Base-by-base conservation (phyloP, 257 asterid genomes). In the Solanum virginianum region DNA sequence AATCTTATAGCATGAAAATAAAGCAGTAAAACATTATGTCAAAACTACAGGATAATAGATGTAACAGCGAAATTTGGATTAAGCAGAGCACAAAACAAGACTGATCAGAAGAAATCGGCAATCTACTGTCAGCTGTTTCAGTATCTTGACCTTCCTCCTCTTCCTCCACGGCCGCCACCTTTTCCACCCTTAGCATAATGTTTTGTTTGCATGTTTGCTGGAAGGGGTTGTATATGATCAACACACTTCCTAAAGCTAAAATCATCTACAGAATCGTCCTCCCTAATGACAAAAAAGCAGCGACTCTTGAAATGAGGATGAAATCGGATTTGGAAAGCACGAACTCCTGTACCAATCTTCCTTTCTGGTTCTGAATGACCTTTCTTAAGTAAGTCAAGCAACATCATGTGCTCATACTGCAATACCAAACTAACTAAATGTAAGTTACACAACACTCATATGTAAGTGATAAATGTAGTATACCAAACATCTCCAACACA, bases 181-280 rank as follows among this genome's bases (percentile, higher is more conserved):
- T 92, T 90, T 3, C 92, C 90, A 3, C 94, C 92, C 81, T 92
- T 94, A 59, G 86, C 98, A 82, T 93, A 92, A 0, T 90, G 89
- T 85, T 92, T 93, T 86, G 89, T 60, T 83, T 92, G 98, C 97
- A 96, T 94, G 92, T 88, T 91, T 26, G 90, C 97, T 0, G 99
- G 99, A 88, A 96, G 86, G 51, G 99, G 98, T 66, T 86, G 90
- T 6, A 96, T 93, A 80, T 87, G 95, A 85, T 96, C 89, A 15
- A 96, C 98, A 75, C 99, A 96, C 91, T 96, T 96, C 84, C 99
- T 89, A 93, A 96, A 96, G 91, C 99, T 96, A 87, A 94, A 96
- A 83, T 94, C 99, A 18, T 96, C 99, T n/a, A 55, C 85, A 2
- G 98, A 86, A 10, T 90, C 95, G 71, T 96, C 99, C 11, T 93